These are phyloP conservation scores for Penicillium digitatum DNA, from an alignment of 2,329 filamentous ascomycete genomes.

Conservation along the genomic window DNA sequence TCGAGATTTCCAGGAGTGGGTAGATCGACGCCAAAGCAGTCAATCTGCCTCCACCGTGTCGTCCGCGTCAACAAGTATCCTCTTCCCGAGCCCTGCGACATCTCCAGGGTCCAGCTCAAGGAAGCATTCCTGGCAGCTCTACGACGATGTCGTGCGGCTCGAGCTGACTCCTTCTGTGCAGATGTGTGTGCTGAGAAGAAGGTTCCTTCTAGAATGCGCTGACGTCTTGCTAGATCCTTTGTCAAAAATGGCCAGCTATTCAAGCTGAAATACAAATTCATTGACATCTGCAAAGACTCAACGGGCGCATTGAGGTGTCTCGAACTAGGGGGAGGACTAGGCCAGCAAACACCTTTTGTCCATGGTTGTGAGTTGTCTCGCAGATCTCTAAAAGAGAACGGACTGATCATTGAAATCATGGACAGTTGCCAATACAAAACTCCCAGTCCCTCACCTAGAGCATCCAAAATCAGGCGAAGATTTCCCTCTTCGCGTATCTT, in stretches of 20 bases:
- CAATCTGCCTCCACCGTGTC: constrained; percentile 31
- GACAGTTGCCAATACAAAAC: constrained; percentile 35
- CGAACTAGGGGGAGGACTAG: constrained; percentile 38
- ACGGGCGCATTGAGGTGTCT: constrained; percentile 36
- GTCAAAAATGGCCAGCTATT: constrained; percentile 38
- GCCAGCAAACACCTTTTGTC: constrained; percentile 36
- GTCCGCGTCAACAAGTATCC: constrained; percentile 32
- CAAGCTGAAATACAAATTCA: constrained; percentile 38
- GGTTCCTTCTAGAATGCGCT: not conserved
- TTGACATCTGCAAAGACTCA: constrained; percentile 41
- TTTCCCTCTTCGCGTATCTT: constrained; percentile 38
- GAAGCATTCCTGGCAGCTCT: constrained; percentile 29
- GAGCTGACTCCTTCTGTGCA: constrained; percentile 33
- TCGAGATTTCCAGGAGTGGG: constrained; percentile 31
- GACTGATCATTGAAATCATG: not conserved
- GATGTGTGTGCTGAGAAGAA: constrained; percentile 25
- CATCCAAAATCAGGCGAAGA: constrained; percentile 37
- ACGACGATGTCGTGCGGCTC: constrained; percentile 32
- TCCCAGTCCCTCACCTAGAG: constrained; percentile 43
- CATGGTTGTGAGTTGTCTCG: constrained; percentile 36
- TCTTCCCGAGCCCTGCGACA: constrained; percentile 28
- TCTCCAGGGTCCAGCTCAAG: constrained; percentile 29
- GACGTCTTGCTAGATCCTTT: constrained; percentile 33
- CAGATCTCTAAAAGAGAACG: not conserved
- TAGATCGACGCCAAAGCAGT: constrained; percentile 27